Base-by-base conservation (phyloP, 345 rosid species). In the Murraya paniculata region DNA sequence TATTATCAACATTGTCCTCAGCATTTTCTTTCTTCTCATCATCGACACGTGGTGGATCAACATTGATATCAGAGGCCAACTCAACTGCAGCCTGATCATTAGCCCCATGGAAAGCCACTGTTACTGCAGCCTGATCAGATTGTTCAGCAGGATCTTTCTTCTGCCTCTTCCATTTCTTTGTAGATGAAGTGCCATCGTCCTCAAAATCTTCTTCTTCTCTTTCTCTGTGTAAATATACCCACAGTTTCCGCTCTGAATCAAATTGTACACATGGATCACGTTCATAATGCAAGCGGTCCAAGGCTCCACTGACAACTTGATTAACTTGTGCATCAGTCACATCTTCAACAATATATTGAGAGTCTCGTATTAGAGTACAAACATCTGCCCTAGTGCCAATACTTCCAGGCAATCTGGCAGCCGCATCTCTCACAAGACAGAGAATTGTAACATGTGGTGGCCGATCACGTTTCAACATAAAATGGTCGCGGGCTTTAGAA, bases 331-430 rank as follows among this genome's bases (percentile, higher is more conserved):
- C 88, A 84, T 94, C 99, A 2, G 97, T 85, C 45, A 94, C 99
- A 39, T 97, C 98, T 88, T 94, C 98, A 60, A 97, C 97, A 60
- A 91, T 83, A 76, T 86, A 97, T 77, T 94, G 98, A 18, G 98
- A 97, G 77, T 97, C 99, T 74, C 98, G 84, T 61, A 97, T 94
- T 88, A 97, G 84, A 35, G 98, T 97, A 78, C 99, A 97, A 69
- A 97, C 99, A 90, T 97, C 99, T 77, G 99, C 99, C 78, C 99
- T 93, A 68, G 99, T 97, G 79, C 99, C 99, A 78, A 97, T 97
- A 87, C 98, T 91, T 72, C 99, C 91, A 41, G 99, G 99, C 89
- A 97, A 83, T 80, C 99, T 91, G 76, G 99, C 81, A 68, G 99
- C 98, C 38, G 99, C 98, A 84, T 97, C 99, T 89, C 99, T 89